A percentile compares a stretch with the other conserved stretches of the same genome.
phyloP scores from a whole-genome alignment of 352 stramenopile species.

The Pythium phragmiticola region DNA sequence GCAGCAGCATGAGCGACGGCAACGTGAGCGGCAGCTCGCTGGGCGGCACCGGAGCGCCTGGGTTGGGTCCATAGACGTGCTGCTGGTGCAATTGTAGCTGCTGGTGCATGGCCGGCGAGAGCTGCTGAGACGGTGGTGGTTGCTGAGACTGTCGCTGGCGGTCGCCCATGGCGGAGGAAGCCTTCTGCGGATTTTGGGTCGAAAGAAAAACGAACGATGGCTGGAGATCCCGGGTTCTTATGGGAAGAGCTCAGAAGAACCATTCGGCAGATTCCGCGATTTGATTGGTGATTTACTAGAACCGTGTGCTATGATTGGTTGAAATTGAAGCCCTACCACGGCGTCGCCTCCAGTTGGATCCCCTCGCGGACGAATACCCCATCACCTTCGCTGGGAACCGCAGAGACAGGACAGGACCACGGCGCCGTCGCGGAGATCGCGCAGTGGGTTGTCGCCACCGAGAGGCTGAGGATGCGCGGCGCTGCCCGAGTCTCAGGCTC shows the following conservation, averaged over 20 bases:
- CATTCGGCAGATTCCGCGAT: neutral
- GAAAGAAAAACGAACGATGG: conserved; percentile 6
- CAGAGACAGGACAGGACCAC: conserved; percentile 9
- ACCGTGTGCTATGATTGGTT: conserved; percentile 2
- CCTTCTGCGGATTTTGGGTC: conserved; percentile 2
- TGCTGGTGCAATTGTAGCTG: neutral
- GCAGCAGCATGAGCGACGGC: conserved; percentile 24
- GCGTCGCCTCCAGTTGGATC: conserved; percentile 21
- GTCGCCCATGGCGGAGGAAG: conserved; percentile 5
- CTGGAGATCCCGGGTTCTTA: conserved; percentile 8
- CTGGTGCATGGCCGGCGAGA: conserved; percentile 1
- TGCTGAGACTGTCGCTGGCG: neutral
- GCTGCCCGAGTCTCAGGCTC: neutral
- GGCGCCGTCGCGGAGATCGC: neutral
- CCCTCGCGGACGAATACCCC: conserved; percentile 11
- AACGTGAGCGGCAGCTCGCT: conserved; percentile 21
- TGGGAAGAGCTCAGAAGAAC: conserved; percentile 8
- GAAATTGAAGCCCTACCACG: conserved; percentile 7
- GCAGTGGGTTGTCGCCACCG: conserved; percentile 13
- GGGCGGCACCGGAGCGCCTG: neutral
- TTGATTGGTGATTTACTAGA: neutral
- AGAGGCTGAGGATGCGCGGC: conserved; percentile 16
- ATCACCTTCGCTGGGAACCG: neutral
- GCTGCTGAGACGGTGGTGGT: neutral
- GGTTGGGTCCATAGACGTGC: neutral